A percentile compares a stretch with the other conserved stretches of the same genome.
phyloP scores from a whole-genome alignment of 1,284 basidiomycete species.

The Grifola frondosa region DNA sequence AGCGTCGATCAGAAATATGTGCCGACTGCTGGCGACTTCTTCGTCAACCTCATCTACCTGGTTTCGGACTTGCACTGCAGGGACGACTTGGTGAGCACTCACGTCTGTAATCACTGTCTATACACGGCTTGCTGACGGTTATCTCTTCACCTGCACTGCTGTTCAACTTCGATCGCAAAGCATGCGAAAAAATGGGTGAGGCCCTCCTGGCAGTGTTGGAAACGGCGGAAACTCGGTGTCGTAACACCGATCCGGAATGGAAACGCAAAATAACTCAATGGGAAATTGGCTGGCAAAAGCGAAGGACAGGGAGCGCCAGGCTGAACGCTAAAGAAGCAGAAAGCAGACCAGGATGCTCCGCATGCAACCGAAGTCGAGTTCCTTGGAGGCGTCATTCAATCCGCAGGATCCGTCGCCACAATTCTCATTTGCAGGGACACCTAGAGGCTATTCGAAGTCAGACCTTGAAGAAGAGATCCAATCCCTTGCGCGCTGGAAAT shows the following conservation, averaged over 20 bases:
- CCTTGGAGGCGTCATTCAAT: constrained; percentile 56
- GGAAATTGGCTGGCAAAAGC: constrained; percentile 47
- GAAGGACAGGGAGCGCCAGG: constrained; percentile 45
- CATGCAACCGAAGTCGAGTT: constrained; percentile 21
- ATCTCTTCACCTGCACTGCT: constrained; percentile 58
- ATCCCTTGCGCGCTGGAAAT: constrained; percentile 38
- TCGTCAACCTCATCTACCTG: constrained; percentile 46
- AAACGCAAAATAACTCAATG: constrained; percentile 49
- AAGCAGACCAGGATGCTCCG: constrained; percentile 29
- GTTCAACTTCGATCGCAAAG: constrained; percentile 62
- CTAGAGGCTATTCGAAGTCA: constrained; percentile 41
- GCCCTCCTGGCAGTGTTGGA: constrained; percentile 39
- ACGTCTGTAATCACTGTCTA: neutral
- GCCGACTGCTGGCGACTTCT: constrained; percentile 34
- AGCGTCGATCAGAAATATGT: constrained; percentile 30
- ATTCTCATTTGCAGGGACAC: constrained; percentile 56
- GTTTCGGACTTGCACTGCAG: constrained; percentile 52
- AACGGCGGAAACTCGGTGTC: constrained; percentile 50
- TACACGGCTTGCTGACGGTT: too few species aligned
- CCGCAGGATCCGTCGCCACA: constrained; percentile 54
- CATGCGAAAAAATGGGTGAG: constrained; percentile 55
- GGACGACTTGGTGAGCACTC: constrained; percentile 48
- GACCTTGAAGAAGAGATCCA: constrained; percentile 53
- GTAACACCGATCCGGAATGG: constrained; percentile 47
- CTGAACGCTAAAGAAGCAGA: constrained; percentile 40